phyloP scores from a whole-genome alignment of 2,329 filamentous ascomycete genomes.

The Stagonosporopsis rhizophila region DNA sequence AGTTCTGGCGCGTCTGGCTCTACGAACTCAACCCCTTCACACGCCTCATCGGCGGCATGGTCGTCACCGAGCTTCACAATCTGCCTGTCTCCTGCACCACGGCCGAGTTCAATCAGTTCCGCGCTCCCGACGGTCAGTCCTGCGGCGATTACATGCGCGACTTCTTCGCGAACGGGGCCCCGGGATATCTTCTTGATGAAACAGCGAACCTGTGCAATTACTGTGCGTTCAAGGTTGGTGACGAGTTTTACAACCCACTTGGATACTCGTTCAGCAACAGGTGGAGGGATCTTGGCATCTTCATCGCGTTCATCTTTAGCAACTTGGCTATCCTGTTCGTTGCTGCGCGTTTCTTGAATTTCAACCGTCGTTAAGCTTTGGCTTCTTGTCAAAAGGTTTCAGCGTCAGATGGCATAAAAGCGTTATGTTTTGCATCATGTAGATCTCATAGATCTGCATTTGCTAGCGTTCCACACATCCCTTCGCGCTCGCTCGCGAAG shows the following conservation, averaged over 20 bases:
- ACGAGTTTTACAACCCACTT: constrained; percentile 78
- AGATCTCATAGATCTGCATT: constrained; percentile 21
- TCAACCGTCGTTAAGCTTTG: constrained; percentile 47
- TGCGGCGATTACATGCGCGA: constrained; percentile 78
- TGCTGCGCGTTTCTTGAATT: constrained; percentile 60
- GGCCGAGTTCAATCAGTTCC: constrained; percentile 72
- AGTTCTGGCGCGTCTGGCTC: constrained; percentile 80
- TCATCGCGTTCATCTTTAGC: constrained; percentile 75
- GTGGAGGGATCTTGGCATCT: constrained; percentile 86
- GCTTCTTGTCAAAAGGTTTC: not conserved
- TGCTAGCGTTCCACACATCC: constrained; percentile 18
- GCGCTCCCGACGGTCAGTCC: constrained; percentile 67
- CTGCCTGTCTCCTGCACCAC: constrained; percentile 67
- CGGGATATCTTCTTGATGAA: constrained; percentile 75
- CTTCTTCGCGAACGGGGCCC: constrained; percentile 73
- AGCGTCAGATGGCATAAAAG: constrained; percentile 5
- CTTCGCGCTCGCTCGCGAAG: not conserved
- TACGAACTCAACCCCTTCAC: constrained; percentile 87
- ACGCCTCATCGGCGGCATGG: constrained; percentile 79
- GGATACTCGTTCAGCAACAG: constrained; percentile 71
- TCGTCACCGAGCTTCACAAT: constrained; percentile 77
- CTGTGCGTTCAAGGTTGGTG: constrained; percentile 80
- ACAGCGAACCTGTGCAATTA: constrained; percentile 74
- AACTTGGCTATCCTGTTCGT: constrained; percentile 73
- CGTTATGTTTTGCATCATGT: constrained; percentile 4